A percentile compares a stretch with the other conserved stretches of the same genome.
Evolutionary conservation across 2,329 filamentous ascomycete genomes (phyloP).

Genomic region (Fusarium sp.): DNA sequence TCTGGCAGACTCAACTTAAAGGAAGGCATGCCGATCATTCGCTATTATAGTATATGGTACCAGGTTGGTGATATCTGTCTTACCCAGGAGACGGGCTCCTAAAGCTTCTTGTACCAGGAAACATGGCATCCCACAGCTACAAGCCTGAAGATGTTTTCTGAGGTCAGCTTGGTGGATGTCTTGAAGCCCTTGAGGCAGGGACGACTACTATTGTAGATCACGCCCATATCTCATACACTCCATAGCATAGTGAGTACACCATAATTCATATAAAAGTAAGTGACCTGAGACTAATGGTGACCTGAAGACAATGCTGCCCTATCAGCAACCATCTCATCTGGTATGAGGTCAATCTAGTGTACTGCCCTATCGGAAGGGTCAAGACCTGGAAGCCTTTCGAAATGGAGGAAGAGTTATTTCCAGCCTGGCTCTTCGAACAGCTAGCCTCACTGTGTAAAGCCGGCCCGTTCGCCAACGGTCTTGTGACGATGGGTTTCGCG

Average conservation of each 20-base stretch:
- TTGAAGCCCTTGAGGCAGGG: slow-evolving; percentile 1
- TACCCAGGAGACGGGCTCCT: fast-evolving
- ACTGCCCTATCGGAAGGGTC: not conserved
- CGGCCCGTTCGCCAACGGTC: not conserved
- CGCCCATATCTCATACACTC: slow-evolving; percentile 2
- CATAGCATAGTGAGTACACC: not conserved
- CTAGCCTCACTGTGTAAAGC: not conserved
- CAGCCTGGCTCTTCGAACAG: not conserved
- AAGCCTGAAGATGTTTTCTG: not conserved
- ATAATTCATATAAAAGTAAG: too few species aligned
- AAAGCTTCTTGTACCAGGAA: not conserved
- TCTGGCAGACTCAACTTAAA: slow-evolving; percentile 14
- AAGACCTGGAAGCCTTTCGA: slow-evolving; percentile 9
- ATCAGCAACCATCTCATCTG: not conserved
- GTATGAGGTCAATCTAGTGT: slow-evolving; percentile 10
- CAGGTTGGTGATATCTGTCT: not conserved
- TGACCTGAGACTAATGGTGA: too few species aligned
- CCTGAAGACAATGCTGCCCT: not conserved
- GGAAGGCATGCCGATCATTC: not conserved
- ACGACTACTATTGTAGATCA: slow-evolving; percentile 2
- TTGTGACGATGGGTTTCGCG: slow-evolving; percentile 7
- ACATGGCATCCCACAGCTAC: slow-evolving; percentile 6
- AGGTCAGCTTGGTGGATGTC: slow-evolving; percentile 7
- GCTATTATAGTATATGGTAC: not conserved
- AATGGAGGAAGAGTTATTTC: not conserved